Evolutionary conservation across 225 moss, liverwort and hornwort species (phyloP), one percentile per base, ranked within the genome.

Genomic region (Bryum argenteum): DNA sequence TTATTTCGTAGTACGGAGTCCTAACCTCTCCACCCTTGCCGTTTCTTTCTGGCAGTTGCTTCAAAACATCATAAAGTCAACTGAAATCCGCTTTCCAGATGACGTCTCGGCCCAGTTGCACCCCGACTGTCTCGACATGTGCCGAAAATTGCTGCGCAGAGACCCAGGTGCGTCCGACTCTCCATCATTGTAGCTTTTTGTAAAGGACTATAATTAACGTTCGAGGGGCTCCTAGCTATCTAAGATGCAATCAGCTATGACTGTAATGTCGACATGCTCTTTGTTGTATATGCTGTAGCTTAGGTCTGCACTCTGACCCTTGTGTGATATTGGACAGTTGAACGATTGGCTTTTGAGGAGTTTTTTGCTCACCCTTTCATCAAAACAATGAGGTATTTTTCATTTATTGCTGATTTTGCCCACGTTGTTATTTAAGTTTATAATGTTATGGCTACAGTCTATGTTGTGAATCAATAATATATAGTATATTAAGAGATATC

Each of bases 331-430:
- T 76, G 74, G 55, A 75, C 92, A 98, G 98, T 98, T 67, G 94
- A 98, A 72, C 89, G 98, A 52, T 77, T 98, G 77, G 89, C 94
- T 20, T 98, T 98, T 78, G 98, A 98, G 80, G 98, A 98, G 81
- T 94, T 98, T 69, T 98, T 98, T 51, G 89, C 89, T 75, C 98
- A 98, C 65, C 92, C 88, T 72, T 94, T 98, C 58, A 98, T 98
- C 88, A 86, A 85, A 51, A 78, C 90, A 60, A 54, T 86, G 80
- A 91, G 90, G 96, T 96, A 61, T 54, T 68, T 13, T 64, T 41
- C 28, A 18, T 60, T 43, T 13, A 54, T 54, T 43, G n/a, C n/a
- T n/a, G n/a, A 16, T 72, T 66, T 42, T 74, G 15, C 47, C 42
- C 43, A 9, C 38, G 11, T 33, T 60, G 6, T 65, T 55, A 33